phyloP scores from a whole-genome alignment of 768 basidiomycete genomes.

The Rhodotorula graminis region DNA sequence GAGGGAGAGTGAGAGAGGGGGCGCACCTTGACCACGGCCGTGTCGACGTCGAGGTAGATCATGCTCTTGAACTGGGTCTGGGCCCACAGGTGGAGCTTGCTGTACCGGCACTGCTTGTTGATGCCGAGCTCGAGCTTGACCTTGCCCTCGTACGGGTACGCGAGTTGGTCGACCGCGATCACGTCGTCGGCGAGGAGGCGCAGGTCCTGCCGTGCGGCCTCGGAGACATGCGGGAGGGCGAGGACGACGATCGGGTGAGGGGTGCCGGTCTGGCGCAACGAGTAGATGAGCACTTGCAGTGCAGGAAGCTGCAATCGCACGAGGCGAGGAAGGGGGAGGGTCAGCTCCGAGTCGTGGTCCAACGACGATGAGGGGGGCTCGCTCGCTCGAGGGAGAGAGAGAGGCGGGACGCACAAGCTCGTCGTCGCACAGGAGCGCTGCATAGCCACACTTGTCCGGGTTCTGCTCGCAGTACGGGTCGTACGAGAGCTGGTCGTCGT shows the following conservation, averaged over 20 bases:
- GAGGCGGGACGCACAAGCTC: not conserved
- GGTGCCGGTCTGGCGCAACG: not conserved
- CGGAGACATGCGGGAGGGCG: not conserved
- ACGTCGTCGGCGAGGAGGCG: not conserved
- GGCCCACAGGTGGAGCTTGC: constrained; percentile 1
- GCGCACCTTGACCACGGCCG: not conserved
- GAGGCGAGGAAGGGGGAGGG: too few relatives aligned
- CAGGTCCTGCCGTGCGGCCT: not conserved
- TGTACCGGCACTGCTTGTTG: constrained; percentile 4
- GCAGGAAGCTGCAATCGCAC: not conserved
- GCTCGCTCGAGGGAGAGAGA: too few relatives aligned
- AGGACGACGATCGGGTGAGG: not conserved
- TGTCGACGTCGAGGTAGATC: constrained; percentile 3
- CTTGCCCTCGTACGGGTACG: not conserved
- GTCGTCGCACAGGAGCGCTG: not conserved
- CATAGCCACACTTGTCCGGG: not conserved
- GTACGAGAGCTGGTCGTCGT: too few relatives aligned
- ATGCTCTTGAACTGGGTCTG: not conserved
- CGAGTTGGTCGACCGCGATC: not conserved
- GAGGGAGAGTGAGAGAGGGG: too few relatives aligned
- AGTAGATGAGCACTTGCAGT: not conserved
- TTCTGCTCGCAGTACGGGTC: not conserved
- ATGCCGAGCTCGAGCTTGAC: constrained; percentile 6
- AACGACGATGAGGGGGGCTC: too few relatives aligned
- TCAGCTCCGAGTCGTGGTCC: too few relatives aligned